Base-by-base conservation (phyloP, 2,329 filamentous ascomycete species). In the Aspergillus arachidicola region DNA sequence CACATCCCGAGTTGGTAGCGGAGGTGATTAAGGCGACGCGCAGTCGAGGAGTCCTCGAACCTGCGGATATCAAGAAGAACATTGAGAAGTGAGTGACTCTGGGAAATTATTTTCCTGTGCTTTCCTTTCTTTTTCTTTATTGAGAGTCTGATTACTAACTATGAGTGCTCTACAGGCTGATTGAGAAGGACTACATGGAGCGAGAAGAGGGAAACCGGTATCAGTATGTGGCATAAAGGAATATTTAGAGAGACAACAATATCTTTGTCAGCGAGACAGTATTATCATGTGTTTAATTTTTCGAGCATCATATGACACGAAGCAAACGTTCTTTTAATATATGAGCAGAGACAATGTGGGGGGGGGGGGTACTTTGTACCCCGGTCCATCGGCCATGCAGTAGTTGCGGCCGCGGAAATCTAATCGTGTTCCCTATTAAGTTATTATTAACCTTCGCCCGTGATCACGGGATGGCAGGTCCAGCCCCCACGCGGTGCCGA, bases 141-240 rank as follows among this genome's bases (percentile, higher is more conserved):
- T 23, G 57, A 2, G n/a, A 14, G n/a, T 34, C 14, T 30, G 32
- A n/a, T 19, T 32, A 48, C 60, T 62, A 32, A 59, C 36, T 43
- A 48, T 21, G 12, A 32, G 23, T 6, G 7, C 48, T 30, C 34
- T n/a, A 48, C 69, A 93, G 91, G 75, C 82, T 97, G 68, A 94
- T 97, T 59, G 93, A 97, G 75, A 96, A 96, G 80, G 93, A 97
- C 68, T 97, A 97, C 72, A 88, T 97, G 71, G 93, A 97, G 77
- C 85, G 93, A 55, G 89, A 91, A 66, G 91, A 89, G 26, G 84
- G 81, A 14, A 87, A 87, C 59, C 79, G 82, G 45, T 94, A 94
- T 76, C 85, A 82, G 12, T 94, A 94, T 74, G 78, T 93, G 61
- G 89, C 91, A 65, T 92, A 76, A 38, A 34, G 48, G 71, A 60